A percentile compares a stretch with the other conserved stretches of the same genome.
These are phyloP conservation scores for Brassica rapa DNA, from an alignment of 345 rosid genomes.

Conservation along the genomic window DNA sequence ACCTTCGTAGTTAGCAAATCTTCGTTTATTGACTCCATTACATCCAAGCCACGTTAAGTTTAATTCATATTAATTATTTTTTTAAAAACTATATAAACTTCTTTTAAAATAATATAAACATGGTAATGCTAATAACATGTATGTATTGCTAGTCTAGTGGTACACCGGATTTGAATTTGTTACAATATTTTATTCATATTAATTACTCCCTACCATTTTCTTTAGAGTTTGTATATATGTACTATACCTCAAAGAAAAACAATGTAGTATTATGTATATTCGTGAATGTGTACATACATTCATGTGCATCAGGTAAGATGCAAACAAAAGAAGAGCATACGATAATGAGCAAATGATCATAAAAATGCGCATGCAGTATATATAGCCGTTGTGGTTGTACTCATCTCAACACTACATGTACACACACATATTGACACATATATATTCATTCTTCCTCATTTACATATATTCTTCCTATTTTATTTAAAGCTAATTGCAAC, in stretches of 20 bases:
- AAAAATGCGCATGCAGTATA: constrained; percentile 20
- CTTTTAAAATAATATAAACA: too few species aligned
- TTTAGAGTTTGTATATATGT: not conserved
- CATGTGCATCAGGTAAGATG: not conserved
- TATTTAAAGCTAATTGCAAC: not conserved
- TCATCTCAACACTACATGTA: constrained; percentile 3
- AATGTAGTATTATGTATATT: not conserved
- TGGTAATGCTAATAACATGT: too few species aligned
- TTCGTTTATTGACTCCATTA: not conserved
- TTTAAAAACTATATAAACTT: too few species aligned
- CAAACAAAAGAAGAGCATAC: constrained; percentile 28
- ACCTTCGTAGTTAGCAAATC: not conserved
- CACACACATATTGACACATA: not conserved
- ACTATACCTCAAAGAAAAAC: not conserved
- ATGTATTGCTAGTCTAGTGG: too few species aligned
- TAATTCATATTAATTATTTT: not conserved
- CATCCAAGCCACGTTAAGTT: not conserved
- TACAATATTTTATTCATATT: not conserved
- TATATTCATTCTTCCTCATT: not conserved
- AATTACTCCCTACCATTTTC: not conserved
- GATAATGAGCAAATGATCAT: constrained; percentile 13
- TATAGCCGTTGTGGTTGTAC: constrained; percentile 36
- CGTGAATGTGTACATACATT: not conserved
- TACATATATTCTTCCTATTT: not conserved
- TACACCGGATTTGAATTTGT: too few species aligned